Conservation (phyloP, 2,329 filamentous ascomycete genomes). For the Hymenoscyphus fructigenus region DNA sequence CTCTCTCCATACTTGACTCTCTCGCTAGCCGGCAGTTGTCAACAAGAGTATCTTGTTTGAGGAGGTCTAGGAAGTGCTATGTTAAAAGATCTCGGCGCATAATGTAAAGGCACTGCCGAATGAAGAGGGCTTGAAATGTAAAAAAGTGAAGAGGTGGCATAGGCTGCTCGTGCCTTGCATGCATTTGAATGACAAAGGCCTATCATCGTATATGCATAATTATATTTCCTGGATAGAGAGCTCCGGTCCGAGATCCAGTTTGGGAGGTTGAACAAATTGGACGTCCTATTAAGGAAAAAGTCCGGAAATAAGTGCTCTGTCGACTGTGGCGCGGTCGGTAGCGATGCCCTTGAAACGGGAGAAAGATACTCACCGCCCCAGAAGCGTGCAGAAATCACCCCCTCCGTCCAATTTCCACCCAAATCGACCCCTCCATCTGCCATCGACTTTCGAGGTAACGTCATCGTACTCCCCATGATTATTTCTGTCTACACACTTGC, state of each 20-base stretch:
- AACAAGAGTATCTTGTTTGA: too few species aligned
- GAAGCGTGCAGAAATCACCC: not conserved
- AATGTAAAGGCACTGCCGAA: not conserved
- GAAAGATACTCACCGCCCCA: not conserved
- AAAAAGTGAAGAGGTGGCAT: not conserved
- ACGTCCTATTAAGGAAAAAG: not conserved
- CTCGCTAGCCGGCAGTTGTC: not conserved
- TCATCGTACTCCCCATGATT: not conserved
- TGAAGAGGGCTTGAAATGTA: not conserved
- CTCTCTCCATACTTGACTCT: not conserved
- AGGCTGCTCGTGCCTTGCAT: not conserved
- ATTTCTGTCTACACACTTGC: not conserved
- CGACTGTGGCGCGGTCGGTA: not conserved
- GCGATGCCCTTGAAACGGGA: conserved; percentile 1
- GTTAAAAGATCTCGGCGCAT: not conserved
- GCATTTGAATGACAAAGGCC: not conserved
- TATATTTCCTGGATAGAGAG: not conserved
- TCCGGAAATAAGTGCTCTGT: not conserved
- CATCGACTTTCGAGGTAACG: not conserved
- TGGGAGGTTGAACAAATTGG: not conserved
- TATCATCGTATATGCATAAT: not conserved
- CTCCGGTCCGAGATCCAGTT: not conserved
- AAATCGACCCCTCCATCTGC: not conserved
- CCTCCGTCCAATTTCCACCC: not conserved
- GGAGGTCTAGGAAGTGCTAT: not conserved